Evolutionary conservation across 495 filamentous ascomycete genomes (phyloP).

Genomic region (Aspergillus panamensis): DNA sequence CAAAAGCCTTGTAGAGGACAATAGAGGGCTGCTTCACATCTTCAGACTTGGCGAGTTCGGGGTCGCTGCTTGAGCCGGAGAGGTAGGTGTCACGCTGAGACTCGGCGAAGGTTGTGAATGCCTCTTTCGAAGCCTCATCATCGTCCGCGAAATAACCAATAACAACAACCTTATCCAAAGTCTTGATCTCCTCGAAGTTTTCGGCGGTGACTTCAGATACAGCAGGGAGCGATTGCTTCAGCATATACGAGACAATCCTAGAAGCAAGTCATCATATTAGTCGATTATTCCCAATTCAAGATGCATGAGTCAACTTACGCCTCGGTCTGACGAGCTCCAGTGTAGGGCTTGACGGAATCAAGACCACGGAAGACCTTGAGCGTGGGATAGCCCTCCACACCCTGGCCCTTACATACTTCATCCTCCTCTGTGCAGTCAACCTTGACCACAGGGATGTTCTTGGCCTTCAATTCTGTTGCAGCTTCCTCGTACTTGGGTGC

Average conservation of each 20-base stretch:
- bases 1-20: constrained; percentile 96
- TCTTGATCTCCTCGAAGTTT: constrained; percentile 92
- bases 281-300: neutral
- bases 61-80: constrained; percentile 82
- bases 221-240: constrained; percentile 93
- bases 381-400: constrained; percentile 96
- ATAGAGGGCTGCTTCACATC: constrained; percentile 81
- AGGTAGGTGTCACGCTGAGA: constrained; percentile 84
- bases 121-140: constrained; percentile 80
- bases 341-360: constrained; percentile 80
- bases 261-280: neutral
- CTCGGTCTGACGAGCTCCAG: constrained; percentile 83
- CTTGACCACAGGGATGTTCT: constrained; percentile 88
- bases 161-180: constrained; percentile 91
- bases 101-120: constrained; percentile 77
- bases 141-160: constrained; percentile 82
- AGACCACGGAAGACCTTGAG: constrained; percentile 96
- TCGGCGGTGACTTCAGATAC: constrained; percentile 78
- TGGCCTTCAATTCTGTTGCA: constrained; percentile 89
- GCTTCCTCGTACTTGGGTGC: constrained; percentile 91
- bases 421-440: constrained; percentile 94
- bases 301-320: constrained; percentile 57
- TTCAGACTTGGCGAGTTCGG: constrained; percentile 80
- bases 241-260: constrained; percentile 97
- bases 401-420: constrained; percentile 83